These are phyloP conservation scores for Rhodotorula sp. DNA, from an alignment of 1,284 basidiomycete species.

Conservation along the genomic window DNA sequence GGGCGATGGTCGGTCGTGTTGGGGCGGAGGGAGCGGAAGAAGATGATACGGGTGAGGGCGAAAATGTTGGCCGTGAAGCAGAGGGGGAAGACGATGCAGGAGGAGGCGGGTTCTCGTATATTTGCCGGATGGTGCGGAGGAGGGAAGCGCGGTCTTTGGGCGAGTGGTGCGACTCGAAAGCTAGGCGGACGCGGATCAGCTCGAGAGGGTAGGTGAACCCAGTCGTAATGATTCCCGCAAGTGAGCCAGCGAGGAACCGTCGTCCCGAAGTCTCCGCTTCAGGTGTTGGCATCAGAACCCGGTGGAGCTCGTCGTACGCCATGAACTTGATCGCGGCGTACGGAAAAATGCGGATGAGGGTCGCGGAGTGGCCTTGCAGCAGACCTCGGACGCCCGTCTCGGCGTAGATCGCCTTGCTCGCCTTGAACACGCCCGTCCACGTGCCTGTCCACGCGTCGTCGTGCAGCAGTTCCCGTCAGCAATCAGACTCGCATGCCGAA, in stretches of 20 bases:
- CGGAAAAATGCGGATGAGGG: slow-evolving; percentile 73
- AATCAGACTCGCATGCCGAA: background rate
- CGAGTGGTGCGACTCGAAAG: slow-evolving; percentile 56
- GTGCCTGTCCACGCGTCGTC: slow-evolving; percentile 56
- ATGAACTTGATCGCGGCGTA: slow-evolving; percentile 98
- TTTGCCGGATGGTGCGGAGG: slow-evolving; percentile 60
- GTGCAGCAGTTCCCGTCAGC: background rate
- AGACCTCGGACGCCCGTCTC: slow-evolving; percentile 73
- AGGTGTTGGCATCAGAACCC: slow-evolving; percentile 76
- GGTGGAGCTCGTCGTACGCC: slow-evolving; percentile 85
- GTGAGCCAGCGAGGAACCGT: slow-evolving; percentile 84
- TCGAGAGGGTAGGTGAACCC: slow-evolving; percentile 93
- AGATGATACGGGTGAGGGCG: slow-evolving; percentile 7
- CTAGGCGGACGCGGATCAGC: slow-evolving; percentile 90
- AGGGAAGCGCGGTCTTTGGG: slow-evolving; percentile 60
- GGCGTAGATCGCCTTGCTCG: slow-evolving; percentile 69
- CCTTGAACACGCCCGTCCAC: slow-evolving; percentile 80
- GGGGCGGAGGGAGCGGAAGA: slow-evolving; percentile 43
- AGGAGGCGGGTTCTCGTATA: slow-evolving; percentile 66
- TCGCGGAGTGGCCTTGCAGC: slow-evolving; percentile 93
- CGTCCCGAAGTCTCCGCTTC: slow-evolving; percentile 73
- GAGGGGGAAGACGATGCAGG: slow-evolving; percentile 39
- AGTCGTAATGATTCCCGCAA: slow-evolving; percentile 85
- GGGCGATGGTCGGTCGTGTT: slow-evolving; percentile 61
- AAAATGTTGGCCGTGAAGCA: slow-evolving; percentile 34